Base-by-base conservation (phyloP, 345 rosid genomes). In the Barbarea vulgaris region DNA sequence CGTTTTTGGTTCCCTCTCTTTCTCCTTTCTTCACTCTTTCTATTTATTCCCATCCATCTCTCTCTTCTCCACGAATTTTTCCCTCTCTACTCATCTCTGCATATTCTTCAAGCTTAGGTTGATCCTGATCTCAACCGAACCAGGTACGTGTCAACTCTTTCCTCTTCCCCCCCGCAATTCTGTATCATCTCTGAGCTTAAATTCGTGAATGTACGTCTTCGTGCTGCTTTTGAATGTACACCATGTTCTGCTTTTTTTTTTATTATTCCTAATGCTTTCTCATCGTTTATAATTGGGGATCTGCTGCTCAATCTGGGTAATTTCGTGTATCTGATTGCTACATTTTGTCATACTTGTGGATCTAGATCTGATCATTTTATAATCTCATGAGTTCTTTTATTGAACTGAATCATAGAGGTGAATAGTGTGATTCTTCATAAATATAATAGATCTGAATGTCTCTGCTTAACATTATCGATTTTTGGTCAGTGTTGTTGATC, bases 1-100 rank as follows among this genome's bases (percentile, higher is more conserved):
- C 81, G 58, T 57, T 78, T 78, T 41, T n/a, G 39, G 11, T 67
- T 57, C 53, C 52, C 67, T 72, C 73, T 53, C 69, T 57, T 64
- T 64, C 66, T 75, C 28, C 69, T 48, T 19, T 65, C 67, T 67
- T 73, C 74, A 59, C 73, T 57, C 21, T 36, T 36, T 56, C 5
- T 30, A 60, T 39, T 68, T 52, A 21, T 34, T 24, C 8, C 57
- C 64, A 6, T 63, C 6, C 18, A 70, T 77, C 65, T 37, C 52
- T 53, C 37, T 36, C 47, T 8, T 48, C 47, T 56, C 17, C 52
- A 1, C 42, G 25, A 22, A 17, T 36, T 24, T 24, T 47, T 22
- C 54, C 37, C 17, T 76, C 55, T 77, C 61, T 66, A 33, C 18
- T 33, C 17, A 36, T 18, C 69, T 58, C 53, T 0, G 14, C 7